Evolutionary conservation across 2,329 filamentous ascomycete species (phyloP).

Genomic region (Alternaria brassicicola): DNA sequence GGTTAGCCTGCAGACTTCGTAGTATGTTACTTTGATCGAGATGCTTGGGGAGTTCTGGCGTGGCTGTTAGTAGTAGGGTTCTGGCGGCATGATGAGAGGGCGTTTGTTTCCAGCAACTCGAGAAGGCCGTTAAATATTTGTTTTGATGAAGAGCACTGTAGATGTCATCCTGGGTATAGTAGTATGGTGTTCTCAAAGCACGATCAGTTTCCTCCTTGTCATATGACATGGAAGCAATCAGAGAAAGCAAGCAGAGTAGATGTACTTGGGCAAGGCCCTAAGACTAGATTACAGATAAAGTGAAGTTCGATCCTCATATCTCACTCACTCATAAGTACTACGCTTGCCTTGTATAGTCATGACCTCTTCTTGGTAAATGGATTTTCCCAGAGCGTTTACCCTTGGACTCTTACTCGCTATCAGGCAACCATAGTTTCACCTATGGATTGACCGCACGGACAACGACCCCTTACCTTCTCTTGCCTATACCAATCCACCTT

Average conservation of each 20-base stretch:
- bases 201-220: too few relatives aligned
- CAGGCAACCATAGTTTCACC: not conserved
- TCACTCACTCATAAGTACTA: too few relatives aligned
- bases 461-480: not conserved
- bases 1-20: constrained; percentile 52
- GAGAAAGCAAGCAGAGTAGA: too few relatives aligned
- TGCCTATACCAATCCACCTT: not conserved
- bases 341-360: not conserved
- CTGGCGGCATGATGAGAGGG: constrained; percentile 1
- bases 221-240: too few relatives aligned
- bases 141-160: not conserved
- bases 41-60: not conserved
- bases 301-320: too few relatives aligned
- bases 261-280: too few relatives aligned
- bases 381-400: not conserved
- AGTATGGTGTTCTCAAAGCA: too few relatives aligned
- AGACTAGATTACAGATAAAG: too few relatives aligned
- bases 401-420: not conserved
- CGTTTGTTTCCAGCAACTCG: constrained; percentile 3
- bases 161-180: not conserved
- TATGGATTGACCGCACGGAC: not conserved
- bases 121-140: not conserved
- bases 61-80: not conserved
- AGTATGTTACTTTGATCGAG: constrained; percentile 12
- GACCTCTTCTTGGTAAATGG: not conserved